Base-by-base conservation (phyloP, 331 rosid genomes). In the Stylosanthes scabra region DNA sequence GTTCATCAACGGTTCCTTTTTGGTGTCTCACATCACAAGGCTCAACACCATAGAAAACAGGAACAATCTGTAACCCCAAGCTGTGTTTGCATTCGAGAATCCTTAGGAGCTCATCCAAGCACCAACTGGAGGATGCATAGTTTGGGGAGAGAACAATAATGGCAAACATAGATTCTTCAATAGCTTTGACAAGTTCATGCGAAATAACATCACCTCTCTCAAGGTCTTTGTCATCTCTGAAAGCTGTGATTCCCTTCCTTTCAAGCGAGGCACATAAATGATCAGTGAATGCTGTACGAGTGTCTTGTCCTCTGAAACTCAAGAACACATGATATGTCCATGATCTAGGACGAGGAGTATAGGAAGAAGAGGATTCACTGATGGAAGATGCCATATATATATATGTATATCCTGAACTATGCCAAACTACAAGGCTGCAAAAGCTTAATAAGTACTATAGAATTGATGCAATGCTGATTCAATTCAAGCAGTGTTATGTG, bases 1-100 rank as follows among this genome's bases (percentile, higher is more conserved):
- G 70, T 6, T 47, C 57, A 4, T 31, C 59, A 51, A 9, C 58
- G 41, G 27, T 4, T 13, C 68, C 66, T 28, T 50, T 66, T 14
- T 73, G 79, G 8, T 59, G 46, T 13, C 71, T 51, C 2, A 73
- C 75, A 72, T 73, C 50, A 40, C 79, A 59, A 2, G 83, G 83
- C 9, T 73, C 75, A 16, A 73, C 71, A 7, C 70, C 66, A 62
- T 79, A 73, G 63, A 79, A 73, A 10, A 52, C 8, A 0, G 58
- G 27, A 25, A 52, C 11, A 6, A 52, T 10, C 28, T 8, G 2
- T 12, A 15, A 15, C 46, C 57, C 67, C 8, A 7, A 3, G 6
- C 2, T 55, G 1, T 15, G 2, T 8, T 1, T 14, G 57, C 57
- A 51, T 9, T 6, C 28, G 7, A 51, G 16, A 15, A 51, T 52